Conservation (phyloP, 495 filamentous ascomycete species). For the Cercophora samala region DNA sequence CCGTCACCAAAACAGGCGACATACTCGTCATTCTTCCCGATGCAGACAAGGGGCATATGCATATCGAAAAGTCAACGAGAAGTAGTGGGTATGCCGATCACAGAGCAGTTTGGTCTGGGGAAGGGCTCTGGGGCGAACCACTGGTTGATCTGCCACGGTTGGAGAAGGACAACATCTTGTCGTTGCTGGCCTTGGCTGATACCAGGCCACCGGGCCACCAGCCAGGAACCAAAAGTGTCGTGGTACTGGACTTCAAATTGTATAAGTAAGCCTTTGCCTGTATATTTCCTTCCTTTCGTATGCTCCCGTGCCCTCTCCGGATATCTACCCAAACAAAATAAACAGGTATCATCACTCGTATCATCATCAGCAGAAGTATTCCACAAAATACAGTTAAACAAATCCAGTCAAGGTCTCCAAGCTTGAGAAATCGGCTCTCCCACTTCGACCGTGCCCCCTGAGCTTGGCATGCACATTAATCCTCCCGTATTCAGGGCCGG, state of each 20-base stretch:
- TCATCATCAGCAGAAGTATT: slow-evolving; percentile 2
- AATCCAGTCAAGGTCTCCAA: slow-evolving; percentile 5
- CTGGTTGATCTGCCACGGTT: slow-evolving; percentile 39
- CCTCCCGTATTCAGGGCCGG: slow-evolving; percentile 19
- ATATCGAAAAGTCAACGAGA: slow-evolving; percentile 33
- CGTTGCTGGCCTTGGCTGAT: slow-evolving; percentile 33
- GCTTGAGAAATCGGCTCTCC: slow-evolving; percentile 6
- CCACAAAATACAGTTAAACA: background rate
- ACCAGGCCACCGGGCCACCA: background rate
- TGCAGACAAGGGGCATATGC: slow-evolving; percentile 23
- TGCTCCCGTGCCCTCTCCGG: background rate
- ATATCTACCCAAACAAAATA: background rate
- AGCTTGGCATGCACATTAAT: slow-evolving; percentile 29
- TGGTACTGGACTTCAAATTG: slow-evolving; percentile 37
- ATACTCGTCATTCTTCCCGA: slow-evolving; percentile 40
- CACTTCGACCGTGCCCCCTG: slow-evolving; percentile 1
- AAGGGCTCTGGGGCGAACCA: slow-evolving; percentile 37
- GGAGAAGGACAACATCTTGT: slow-evolving; percentile 36
- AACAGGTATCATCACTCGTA: slow-evolving; percentile 2
- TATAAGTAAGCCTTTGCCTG: background rate
- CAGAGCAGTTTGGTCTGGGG: slow-evolving; percentile 34
- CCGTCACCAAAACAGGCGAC: slow-evolving; percentile 34
- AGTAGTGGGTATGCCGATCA: slow-evolving; percentile 28
- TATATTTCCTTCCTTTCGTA: background rate
- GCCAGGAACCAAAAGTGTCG: slow-evolving; percentile 23